Percentiles rank a stretch among this genome's conserved stretches.
These are phyloP conservation scores for Boletus edulis DNA, from an alignment of 768 basidiomycete genomes.

Conservation along the genomic window DNA sequence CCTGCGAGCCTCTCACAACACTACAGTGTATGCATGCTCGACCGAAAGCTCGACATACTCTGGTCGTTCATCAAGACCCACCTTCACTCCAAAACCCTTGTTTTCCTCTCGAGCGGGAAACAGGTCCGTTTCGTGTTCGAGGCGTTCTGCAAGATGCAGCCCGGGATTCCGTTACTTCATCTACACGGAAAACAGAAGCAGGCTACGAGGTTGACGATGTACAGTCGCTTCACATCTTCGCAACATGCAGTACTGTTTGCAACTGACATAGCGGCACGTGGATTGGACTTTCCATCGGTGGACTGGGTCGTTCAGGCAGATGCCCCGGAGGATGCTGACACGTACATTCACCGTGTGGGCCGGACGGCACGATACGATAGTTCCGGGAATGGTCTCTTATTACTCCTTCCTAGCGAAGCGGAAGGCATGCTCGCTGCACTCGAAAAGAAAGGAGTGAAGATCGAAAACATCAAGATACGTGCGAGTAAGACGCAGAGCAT, in stretches of 20 bases:
- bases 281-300: slow-evolving; percentile 93
- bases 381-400: slow-evolving; percentile 79
- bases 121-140: slow-evolving; percentile 97
- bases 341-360: slow-evolving; percentile 96
- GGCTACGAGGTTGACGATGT: slow-evolving; percentile 79
- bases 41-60: slow-evolving; percentile 85
- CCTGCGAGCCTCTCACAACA: slow-evolving; percentile 85
- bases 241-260: slow-evolving; percentile 88
- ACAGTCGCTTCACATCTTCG: slow-evolving; percentile 77
- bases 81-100: slow-evolving; percentile 84
- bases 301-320: slow-evolving; percentile 98
- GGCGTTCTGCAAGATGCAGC: slow-evolving; percentile 94
- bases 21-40: slow-evolving; percentile 79
- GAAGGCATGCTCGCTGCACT: slow-evolving; percentile 81
- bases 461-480: slow-evolving; percentile 84
- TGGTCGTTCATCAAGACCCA: slow-evolving; percentile 97
- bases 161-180: slow-evolving; percentile 89
- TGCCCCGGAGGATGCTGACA: slow-evolving; percentile 95
- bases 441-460: slow-evolving; percentile 65
- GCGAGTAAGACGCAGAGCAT: slow-evolving; percentile 83
- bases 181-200: slow-evolving; percentile 98
- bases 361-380: slow-evolving; percentile 93
- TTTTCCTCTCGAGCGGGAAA: slow-evolving; percentile 94
- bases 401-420: slow-evolving; percentile 89
- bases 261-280: slow-evolving; percentile 95